A percentile compares a stretch with the other conserved stretches of the same genome.
Evolutionary conservation across 2,329 filamentous ascomycete species (phyloP).

Genomic region (Tolypocladium ovalisporum): DNA sequence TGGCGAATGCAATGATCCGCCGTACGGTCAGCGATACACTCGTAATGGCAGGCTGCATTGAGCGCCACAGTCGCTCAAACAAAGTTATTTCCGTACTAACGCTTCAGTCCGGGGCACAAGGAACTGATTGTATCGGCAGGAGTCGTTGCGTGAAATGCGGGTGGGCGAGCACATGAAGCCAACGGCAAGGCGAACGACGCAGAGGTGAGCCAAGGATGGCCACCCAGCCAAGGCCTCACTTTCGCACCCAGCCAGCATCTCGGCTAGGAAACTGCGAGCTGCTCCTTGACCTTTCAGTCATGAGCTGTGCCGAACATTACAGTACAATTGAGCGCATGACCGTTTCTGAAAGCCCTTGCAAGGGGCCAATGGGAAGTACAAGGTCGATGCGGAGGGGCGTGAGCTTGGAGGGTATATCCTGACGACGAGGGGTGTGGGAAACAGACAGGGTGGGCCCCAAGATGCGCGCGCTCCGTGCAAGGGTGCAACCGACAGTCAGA

Average conservation of each 20-base stretch:
- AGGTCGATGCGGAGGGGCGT: constrained; percentile 15
- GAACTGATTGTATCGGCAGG: neutral
- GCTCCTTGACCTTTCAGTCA: constrained; percentile 19
- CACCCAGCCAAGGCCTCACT: neutral
- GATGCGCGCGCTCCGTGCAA: neutral
- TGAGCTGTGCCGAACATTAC: constrained; percentile 31
- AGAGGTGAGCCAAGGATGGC: neutral
- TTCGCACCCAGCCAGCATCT: neutral
- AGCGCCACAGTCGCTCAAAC: neutral
- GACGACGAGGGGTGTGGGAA: neutral
- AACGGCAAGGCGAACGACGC: neutral
- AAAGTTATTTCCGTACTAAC: neutral
- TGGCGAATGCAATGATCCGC: neutral
- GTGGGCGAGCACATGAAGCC: neutral
- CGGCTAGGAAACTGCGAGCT: neutral
- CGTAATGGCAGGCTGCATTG: neutral
- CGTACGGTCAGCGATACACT: neutral
- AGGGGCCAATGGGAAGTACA: constrained; percentile 26
- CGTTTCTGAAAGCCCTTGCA: constrained; percentile 29
- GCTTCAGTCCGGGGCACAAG: neutral
- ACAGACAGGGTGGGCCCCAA: neutral
- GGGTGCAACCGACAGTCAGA: neutral
- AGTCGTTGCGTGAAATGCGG: neutral
- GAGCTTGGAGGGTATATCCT: constrained; percentile 2
- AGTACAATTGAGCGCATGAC: constrained; percentile 41